Conservation (phyloP, 192 early-diverging fungal species). For the Coemansia asiatica region DNA sequence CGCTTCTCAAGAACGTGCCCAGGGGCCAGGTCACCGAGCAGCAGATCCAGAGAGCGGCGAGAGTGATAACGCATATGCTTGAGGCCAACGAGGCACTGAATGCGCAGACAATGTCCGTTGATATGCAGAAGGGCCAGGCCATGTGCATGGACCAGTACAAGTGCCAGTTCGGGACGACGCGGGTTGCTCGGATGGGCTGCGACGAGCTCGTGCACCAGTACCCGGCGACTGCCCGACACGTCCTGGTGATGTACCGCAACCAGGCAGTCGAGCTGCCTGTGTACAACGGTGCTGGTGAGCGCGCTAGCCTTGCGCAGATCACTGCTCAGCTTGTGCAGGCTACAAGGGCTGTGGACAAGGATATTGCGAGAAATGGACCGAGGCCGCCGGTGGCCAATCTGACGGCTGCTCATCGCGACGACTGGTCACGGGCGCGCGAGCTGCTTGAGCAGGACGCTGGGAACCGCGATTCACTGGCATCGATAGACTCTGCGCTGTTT, state of each 20-base stretch:
- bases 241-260: constrained; percentile 82
- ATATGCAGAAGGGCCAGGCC: constrained; percentile 66
- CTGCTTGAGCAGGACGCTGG: constrained; percentile 44
- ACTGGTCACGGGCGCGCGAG: constrained; percentile 69
- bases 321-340: constrained; percentile 33
- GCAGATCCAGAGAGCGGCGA: constrained; percentile 81
- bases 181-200: constrained; percentile 65
- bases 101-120: constrained; percentile 62
- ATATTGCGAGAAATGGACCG: neutral
- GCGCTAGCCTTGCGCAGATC: constrained; percentile 58
- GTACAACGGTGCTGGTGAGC: constrained; percentile 61
- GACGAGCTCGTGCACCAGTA: constrained; percentile 73
- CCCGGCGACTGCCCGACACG: constrained; percentile 75
- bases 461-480: constrained; percentile 61
- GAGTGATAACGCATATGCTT: constrained; percentile 66
- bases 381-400: constrained; percentile 13
- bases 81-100: constrained; percentile 78
- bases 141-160: constrained; percentile 96
- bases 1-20: constrained; percentile 32
- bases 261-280: constrained; percentile 86
- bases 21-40: constrained; percentile 62
- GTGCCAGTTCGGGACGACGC: constrained; percentile 77
- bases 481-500: constrained; percentile 82
- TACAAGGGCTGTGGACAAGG: constrained; percentile 20
- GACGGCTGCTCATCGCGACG: constrained; percentile 68